Evolutionary conservation across 2,329 filamentous ascomycete species (phyloP).

Genomic region (Epichloe scottii): DNA sequence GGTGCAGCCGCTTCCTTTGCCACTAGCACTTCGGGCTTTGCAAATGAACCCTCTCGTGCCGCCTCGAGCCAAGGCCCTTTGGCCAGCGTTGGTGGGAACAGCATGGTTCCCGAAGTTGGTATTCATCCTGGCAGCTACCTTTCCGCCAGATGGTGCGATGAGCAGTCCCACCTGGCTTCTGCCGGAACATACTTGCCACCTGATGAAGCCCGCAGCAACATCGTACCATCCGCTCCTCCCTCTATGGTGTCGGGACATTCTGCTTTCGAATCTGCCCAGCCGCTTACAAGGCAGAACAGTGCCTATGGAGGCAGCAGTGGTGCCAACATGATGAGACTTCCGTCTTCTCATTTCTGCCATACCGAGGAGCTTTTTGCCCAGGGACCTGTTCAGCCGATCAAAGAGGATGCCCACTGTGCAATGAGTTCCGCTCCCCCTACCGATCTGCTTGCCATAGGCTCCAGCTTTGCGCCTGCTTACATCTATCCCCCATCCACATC

Average conservation of each 20-base stretch:
- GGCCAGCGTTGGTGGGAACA: conserved; percentile 24
- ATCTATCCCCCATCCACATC: conserved; percentile 16
- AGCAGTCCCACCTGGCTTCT: conserved; percentile 15
- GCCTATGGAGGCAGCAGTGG: conserved; percentile 19
- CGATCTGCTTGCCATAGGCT: conserved; percentile 25
- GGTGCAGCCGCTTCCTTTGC: conserved; percentile 17
- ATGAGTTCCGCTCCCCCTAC: conserved; percentile 20
- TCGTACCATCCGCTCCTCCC: conserved; percentile 22
- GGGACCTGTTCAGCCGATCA: conserved; percentile 10
- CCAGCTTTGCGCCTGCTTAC: conserved; percentile 16
- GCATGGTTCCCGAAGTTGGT: conserved; percentile 19
- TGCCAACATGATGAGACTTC: conserved; percentile 25
- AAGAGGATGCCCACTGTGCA: conserved; percentile 9
- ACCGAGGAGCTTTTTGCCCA: conserved; percentile 9
- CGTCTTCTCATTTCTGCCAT: conserved; percentile 24
- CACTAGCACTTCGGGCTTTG: conserved; percentile 9
- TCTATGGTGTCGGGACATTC: conserved; percentile 31
- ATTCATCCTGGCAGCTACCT: conserved; percentile 28
- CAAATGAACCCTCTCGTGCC: conserved; percentile 19
- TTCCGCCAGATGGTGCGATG: conserved; percentile 14
- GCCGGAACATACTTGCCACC: conserved; percentile 13
- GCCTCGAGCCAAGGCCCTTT: conserved; percentile 20
- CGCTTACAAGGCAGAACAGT: conserved; percentile 33
- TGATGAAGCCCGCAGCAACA: conserved; percentile 14
- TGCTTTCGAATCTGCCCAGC: conserved; percentile 23